Percentiles rank a stretch among this genome's conserved stretches.
These are phyloP conservation scores for Calocybe indica DNA, from an alignment of 768 basidiomycete species.

Conservation along the genomic window DNA sequence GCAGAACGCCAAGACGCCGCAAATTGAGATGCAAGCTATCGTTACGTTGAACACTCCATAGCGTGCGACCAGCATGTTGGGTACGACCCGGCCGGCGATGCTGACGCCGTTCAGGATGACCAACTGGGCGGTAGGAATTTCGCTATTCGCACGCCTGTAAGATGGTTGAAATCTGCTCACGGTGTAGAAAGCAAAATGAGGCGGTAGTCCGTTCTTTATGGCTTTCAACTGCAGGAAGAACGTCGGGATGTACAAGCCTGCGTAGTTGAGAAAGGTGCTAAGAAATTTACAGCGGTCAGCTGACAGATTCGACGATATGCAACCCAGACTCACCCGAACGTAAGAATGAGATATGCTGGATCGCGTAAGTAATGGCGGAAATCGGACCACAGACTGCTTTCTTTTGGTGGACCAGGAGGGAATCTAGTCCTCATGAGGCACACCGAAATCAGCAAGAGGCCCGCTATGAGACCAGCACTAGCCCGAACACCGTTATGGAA, in stretches of 20 bases:
- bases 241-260: conserved; percentile 25
- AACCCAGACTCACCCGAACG: neutral
- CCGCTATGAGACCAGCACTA: conserved; percentile 24
- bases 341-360: neutral
- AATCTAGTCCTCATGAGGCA: conserved; percentile 24
- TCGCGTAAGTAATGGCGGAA: neutral
- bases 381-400: neutral
- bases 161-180: conserved; percentile 13
- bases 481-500: conserved; percentile 30
- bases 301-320: neutral
- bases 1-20: conserved; percentile 5
- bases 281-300: neutral
- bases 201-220: conserved; percentile 20
- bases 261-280: conserved; percentile 15
- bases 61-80: conserved; percentile 7
- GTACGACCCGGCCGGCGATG: conserved; percentile 14
- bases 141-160: neutral
- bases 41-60: conserved; percentile 12
- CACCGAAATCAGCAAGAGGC: conserved; percentile 21
- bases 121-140: conserved; percentile 6
- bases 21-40: conserved; percentile 6
- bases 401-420: conserved; percentile 14
- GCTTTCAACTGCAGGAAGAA: conserved; percentile 38
- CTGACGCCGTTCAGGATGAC: conserved; percentile 14
- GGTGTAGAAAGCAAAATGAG: conserved; percentile 33